A percentile compares a stretch with the other conserved stretches of the same genome.
These are phyloP conservation scores for Debaryomyces sp. DNA, from an alignment of 1,139 yeast species.

Conservation along the genomic window DNA sequence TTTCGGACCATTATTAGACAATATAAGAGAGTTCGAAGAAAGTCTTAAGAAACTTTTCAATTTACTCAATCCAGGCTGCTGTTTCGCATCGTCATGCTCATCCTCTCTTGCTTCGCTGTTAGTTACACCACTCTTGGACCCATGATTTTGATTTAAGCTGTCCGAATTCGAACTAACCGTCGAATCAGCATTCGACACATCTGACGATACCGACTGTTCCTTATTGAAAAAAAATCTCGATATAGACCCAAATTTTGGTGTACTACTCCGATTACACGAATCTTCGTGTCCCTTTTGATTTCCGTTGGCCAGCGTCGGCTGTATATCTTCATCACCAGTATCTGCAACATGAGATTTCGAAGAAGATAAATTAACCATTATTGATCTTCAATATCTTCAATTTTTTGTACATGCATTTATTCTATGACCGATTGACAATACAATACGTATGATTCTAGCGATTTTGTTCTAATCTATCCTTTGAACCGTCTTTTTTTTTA, in stretches of 20 bases:
- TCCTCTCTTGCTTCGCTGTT: conserved; percentile 3
- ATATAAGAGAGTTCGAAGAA: conserved; percentile 14
- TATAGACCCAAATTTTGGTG: conserved; percentile 14
- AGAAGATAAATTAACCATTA: conserved; percentile 7
- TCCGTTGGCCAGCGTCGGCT: neutral
- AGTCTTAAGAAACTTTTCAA: conserved; percentile 29
- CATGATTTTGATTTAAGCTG: neutral
- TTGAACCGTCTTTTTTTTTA: neutral
- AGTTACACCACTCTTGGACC: neutral
- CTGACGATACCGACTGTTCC: conserved; percentile 10
- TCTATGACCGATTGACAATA: neutral
- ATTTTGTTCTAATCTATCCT: neutral
- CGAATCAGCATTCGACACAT: neutral
- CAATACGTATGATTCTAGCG: neutral
- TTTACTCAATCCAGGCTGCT: conserved; percentile 18
- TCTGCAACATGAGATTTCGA: conserved; percentile 1
- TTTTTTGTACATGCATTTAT: conserved; percentile 3
- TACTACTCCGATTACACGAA: neutral
- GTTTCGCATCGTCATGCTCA: conserved; percentile 10
- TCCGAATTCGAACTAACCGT: neutral
- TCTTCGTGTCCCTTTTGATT: conserved; percentile 6
- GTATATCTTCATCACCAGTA: neutral
- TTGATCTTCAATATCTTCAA: conserved; percentile 1
- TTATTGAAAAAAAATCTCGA: conserved; percentile 21
- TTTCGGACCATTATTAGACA: neutral